Base-by-base conservation (phyloP, 2,329 filamentous ascomycete species). In the Microdochium trichocladiopsis region DNA sequence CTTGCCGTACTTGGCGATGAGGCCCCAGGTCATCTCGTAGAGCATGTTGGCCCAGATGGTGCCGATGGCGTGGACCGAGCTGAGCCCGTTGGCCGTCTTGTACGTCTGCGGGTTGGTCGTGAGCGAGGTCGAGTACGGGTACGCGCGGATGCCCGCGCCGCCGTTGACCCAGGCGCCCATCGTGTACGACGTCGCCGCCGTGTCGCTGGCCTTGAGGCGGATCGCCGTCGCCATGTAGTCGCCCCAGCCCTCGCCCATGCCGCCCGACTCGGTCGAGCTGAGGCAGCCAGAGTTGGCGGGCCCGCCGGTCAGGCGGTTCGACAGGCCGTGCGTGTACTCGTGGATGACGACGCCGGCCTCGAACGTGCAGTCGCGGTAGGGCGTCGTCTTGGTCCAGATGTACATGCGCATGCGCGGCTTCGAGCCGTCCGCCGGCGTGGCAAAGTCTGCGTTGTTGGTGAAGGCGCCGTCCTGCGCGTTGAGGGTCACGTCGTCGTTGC, bases 341-440 rank as follows among this genome's bases (percentile, higher is more conserved):
- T 84, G 82, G 55, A 84, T 76, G 22, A 85, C 71, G 18, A 84
- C 78, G 52, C 78, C 77, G 5, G 78, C 75, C 48, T 84, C 80
- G 56, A 84, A 83, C n/a, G 72, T 66, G 53, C 73, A 75, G 63
- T 84, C 80, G 6, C 79, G 71, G 51, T 69, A 61, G 0, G 77
- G 77, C 0, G 63, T 73, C 6, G 74, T 71, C 10, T 58, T 57
- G 9, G 69, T 75, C 77, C 78, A 84, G 48, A 83, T 63, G 60
- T 76, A 82, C 79, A 83, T 83, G 22, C 76, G 64, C 80, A 84
- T 83, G 25, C 78, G 72, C 14, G 74, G 75, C 2, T 66, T 63
- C 43, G 69, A 62, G 9, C 79, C 79, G 55, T 83, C 79, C 0
- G 71, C 69, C 0, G 76, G 78, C 0, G 79, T 79, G 4, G 73